A percentile compares a stretch with the other conserved stretches of the same genome.
These are phyloP conservation scores for Forsythia viridissima DNA, from an alignment of 257 asterid species.

Conservation along the genomic window DNA sequence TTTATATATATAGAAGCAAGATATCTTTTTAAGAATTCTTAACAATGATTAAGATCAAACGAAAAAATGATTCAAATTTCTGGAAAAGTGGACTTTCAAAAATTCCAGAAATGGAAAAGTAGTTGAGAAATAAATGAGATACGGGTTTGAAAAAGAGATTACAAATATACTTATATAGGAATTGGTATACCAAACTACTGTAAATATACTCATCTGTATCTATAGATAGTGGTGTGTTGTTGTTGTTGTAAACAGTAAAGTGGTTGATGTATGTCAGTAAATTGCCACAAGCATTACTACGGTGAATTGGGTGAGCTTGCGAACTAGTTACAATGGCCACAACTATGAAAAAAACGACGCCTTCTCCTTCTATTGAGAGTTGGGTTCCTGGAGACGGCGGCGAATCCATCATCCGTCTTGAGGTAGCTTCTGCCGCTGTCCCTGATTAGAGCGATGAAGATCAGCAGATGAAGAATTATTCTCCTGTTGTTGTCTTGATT, in stretches of 20 bases:
- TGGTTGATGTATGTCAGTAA: slow-evolving; percentile 73
- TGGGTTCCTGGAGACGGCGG: slow-evolving; percentile 29
- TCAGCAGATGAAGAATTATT: slow-evolving; percentile 33
- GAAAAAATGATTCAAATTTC: too few species aligned
- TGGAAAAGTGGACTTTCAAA: too few species aligned
- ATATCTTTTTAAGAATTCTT: too few species aligned
- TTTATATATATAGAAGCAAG: too few species aligned
- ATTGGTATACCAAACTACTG: neutral
- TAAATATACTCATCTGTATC: neutral
- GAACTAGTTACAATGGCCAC: slow-evolving; percentile 92
- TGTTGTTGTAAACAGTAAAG: slow-evolving; percentile 38
- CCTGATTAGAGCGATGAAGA: slow-evolving; percentile 46
- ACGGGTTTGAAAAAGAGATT: too few species aligned
- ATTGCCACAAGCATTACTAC: slow-evolving; percentile 56
- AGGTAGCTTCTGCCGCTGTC: slow-evolving; percentile 42
- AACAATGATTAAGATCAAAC: too few species aligned
- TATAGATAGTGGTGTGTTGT: slow-evolving; percentile 20
- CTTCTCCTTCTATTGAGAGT: slow-evolving; percentile 17
- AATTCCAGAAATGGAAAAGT: too few species aligned
- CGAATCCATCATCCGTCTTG: slow-evolving; percentile 36
- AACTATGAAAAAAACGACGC: slow-evolving; percentile 81
- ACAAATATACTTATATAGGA: too few species aligned
- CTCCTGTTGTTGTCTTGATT: slow-evolving; percentile 36
- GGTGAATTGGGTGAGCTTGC: slow-evolving; percentile 72
- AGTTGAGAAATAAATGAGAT: too few species aligned